A percentile compares a stretch with the other conserved stretches of the same genome.
phyloP scores from a whole-genome alignment of 805 yeast genomes.

The Ogataea nitratoaversa region DNA sequence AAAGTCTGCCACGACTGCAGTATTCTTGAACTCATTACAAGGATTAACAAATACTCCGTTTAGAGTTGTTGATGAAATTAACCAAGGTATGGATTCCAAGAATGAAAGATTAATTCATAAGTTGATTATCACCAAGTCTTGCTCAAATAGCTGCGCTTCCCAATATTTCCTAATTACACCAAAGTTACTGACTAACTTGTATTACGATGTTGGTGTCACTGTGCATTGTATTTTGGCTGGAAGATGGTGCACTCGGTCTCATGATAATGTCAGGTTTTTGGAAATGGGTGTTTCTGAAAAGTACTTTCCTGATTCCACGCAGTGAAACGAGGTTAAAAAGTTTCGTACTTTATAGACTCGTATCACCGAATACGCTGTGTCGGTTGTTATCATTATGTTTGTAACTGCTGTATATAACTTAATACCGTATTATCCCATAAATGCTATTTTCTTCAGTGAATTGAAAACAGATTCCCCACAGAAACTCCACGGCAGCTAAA shows the following conservation, averaged over 20 bases:
- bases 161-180: constrained; percentile 95
- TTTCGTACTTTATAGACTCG: no score
- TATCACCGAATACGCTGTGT: no score
- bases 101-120: constrained; percentile 86
- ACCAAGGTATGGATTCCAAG: constrained; percentile 96
- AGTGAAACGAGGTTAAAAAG: no score
- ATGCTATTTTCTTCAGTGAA: no score
- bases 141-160: constrained; percentile 42
- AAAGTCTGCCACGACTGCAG: constrained; percentile 89
- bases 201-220: constrained; percentile 75
- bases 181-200: constrained; percentile 72
- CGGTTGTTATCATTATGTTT: no score
- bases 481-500: no score
- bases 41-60: constrained; percentile 86
- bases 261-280: constrained; percentile 19
- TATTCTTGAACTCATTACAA: constrained; percentile 86
- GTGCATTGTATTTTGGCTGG: constrained; percentile 79
- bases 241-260: constrained; percentile 24
- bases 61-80: constrained; percentile 94
- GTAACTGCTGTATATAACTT: no score
- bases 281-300: constrained; percentile 29
- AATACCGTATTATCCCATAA: no score
- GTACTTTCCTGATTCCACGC: constrained; percentile 7
- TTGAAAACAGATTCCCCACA: no score
- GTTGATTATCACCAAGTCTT: constrained; percentile 80